A percentile compares a stretch with the other conserved stretches of the same genome.
Evolutionary conservation across 2,329 filamentous ascomycete species (phyloP).

Genomic region (Ascochyta pisi): DNA sequence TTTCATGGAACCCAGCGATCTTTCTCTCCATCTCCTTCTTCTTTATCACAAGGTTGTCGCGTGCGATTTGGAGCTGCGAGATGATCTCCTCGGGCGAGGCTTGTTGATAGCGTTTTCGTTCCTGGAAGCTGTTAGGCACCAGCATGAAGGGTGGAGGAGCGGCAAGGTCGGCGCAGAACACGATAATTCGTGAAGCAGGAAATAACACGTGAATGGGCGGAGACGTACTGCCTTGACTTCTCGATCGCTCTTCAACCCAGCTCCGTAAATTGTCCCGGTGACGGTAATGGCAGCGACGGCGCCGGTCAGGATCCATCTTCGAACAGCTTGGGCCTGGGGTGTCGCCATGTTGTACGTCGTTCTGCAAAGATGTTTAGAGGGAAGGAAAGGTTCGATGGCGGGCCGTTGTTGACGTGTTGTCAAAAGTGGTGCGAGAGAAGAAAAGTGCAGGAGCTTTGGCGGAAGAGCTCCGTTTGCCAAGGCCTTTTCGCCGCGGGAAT

Average conservation of each 20-base stretch:
- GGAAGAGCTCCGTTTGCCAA: conserved; percentile 25
- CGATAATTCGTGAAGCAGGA: not conserved
- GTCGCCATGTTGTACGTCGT: conserved; percentile 24
- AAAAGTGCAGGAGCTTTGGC: conserved; percentile 19
- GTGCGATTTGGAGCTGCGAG: conserved; percentile 58
- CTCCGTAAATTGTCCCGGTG: conserved; percentile 66
- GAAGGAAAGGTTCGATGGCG: not conserved
- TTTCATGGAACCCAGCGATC: conserved; percentile 48
- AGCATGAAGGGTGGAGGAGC: not conserved
- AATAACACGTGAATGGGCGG: not conserved
- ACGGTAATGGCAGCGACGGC: conserved; percentile 64
- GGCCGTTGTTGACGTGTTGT: not conserved
- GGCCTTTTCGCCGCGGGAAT: conserved; percentile 34
- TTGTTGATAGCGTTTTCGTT: conserved; percentile 56
- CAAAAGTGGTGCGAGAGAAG: conserved; percentile 5
- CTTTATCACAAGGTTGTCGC: conserved; percentile 59
- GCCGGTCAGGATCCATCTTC: conserved; percentile 61
- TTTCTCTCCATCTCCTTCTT: conserved; percentile 64
- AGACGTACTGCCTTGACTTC: conserved; percentile 59
- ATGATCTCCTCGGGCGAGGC: conserved; percentile 62
- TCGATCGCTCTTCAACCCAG: conserved; percentile 62
- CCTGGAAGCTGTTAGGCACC: conserved; percentile 39
- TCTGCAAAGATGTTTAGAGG: not conserved
- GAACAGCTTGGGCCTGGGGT: conserved; percentile 42
- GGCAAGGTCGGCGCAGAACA: not conserved